These are phyloP conservation scores for Obelidium mucronatum DNA, from an alignment of 192 early-diverging fungal species.

Conservation along the genomic window DNA sequence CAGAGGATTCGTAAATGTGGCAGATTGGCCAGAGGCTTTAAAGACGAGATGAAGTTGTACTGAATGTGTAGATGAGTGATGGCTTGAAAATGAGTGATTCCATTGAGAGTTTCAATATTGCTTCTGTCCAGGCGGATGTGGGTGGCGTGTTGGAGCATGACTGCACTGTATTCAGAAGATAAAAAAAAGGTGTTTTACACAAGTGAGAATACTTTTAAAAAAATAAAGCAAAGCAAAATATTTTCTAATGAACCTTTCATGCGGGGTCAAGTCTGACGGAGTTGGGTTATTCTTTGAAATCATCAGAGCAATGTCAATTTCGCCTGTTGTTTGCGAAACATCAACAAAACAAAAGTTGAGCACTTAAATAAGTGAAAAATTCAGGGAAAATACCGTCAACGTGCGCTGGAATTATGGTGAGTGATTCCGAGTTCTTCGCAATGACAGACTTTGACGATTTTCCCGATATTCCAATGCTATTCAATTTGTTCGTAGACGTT, in stretches of 20 bases:
- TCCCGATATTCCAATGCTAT: not conserved
- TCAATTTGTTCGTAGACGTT: not conserved
- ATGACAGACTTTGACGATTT: not conserved
- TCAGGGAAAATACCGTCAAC: not conserved
- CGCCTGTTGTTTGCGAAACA: too few relatives aligned
- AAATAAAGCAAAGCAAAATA: not conserved
- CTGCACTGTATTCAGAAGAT: not conserved
- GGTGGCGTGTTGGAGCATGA: not conserved
- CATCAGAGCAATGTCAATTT: conserved; percentile 2
- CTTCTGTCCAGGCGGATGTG: conserved; percentile 26
- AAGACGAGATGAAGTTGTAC: conserved; percentile 3
- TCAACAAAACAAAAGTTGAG: too few relatives aligned
- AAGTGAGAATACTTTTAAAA: too few relatives aligned
- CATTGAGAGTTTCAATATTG: not conserved
- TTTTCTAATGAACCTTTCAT: not conserved
- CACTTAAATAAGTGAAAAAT: not conserved
- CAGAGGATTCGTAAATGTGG: conserved; percentile 10
- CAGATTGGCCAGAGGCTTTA: not conserved
- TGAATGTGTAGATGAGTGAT: conserved; percentile 26
- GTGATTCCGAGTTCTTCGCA: not conserved
- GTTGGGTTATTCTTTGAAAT: conserved; percentile 8
- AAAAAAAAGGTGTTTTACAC: not conserved
- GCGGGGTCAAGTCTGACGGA: not conserved
- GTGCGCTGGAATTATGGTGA: not conserved
- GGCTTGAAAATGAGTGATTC: not conserved